Evolutionary conservation across 1,284 basidiomycete genomes (phyloP).

Genomic region (Cerrena zonata): DNA sequence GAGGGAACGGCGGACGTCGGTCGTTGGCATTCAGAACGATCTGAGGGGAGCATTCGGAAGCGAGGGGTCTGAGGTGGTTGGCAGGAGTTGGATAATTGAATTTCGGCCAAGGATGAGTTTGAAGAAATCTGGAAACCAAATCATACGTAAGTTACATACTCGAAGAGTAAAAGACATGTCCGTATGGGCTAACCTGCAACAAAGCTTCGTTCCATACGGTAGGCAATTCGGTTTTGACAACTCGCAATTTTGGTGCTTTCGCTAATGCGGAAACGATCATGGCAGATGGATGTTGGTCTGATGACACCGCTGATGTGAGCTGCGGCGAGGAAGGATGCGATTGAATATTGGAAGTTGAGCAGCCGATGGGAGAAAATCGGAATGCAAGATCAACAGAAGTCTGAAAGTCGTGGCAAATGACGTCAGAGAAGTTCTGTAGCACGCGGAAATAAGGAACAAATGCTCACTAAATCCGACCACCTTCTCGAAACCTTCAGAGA

Average conservation of each 20-base stretch:
- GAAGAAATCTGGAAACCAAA: slow-evolving; percentile 2
- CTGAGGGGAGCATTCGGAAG: background rate
- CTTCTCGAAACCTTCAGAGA: background rate
- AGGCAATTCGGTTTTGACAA: background rate
- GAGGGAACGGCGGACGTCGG: background rate
- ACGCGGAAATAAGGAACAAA: background rate
- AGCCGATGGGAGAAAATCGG: slow-evolving; percentile 1
- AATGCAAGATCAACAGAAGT: slow-evolving; percentile 3
- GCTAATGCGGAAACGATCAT: slow-evolving; percentile 1
- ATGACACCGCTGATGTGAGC: too few species aligned
- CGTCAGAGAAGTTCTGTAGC: background rate
- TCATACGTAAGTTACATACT: background rate
- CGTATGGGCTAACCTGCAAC: background rate
- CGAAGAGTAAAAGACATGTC: background rate
- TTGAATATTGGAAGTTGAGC: background rate
- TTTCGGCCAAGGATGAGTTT: background rate
- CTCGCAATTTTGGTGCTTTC: background rate
- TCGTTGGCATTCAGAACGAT: background rate
- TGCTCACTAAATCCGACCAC: slow-evolving; percentile 3
- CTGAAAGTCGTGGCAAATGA: background rate
- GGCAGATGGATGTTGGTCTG: background rate
- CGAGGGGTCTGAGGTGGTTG: too few species aligned
- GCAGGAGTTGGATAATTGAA: background rate
- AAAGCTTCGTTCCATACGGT: slow-evolving; percentile 5
- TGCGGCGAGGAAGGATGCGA: background rate